Base-by-base conservation (phyloP, 805 yeast genomes). In the Yamadazyma takamatsuzukensis region DNA sequence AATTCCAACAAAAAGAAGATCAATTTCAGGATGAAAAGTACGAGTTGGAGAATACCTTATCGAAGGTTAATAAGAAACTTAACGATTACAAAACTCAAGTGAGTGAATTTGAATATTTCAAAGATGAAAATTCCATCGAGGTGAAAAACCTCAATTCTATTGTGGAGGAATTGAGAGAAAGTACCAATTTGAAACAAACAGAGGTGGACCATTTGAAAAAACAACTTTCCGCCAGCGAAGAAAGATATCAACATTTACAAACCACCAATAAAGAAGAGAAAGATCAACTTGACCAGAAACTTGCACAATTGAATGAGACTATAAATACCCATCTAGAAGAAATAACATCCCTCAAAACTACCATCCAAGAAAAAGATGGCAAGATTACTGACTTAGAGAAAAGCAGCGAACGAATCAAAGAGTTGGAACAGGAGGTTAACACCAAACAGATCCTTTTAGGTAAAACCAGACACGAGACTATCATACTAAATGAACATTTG, bases 391-490 rank as follows among this genome's bases (percentile, higher is more conserved):
- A 24, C 25, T 53, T 44, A 11, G 36, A 43, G 16, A 23, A 26
- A 1, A 34, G 18, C 18, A 42, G 54, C 10, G 52, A 49, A 36
- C 30, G 54, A 43, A 48, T 65, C 68, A 32, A 83, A 71, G 50
- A 62, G 55, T 33, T 88, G 70, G 52, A 64, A 71, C 27, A 78
- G 67, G 64, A 88, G 72, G 41, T 65, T 14, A 59, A 63, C 27
- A 54, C 50, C 40, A 88, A 86, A 56, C 86, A 80, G 37, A 62
- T 89, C 21, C 73, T 80, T 31, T 77, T 93, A 32, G 97, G 97
- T 2, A 93, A 90, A 53, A 70, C 93, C 30, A 76, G 97, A 33
- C 97, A 90, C 55, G 98, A 93, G 56, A 90, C 95, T 2, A 90
- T 93, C 7, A 85, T 86, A 16, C 63, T 90, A 37, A 93, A 93